phyloP scores from a whole-genome alignment of 2,329 filamentous ascomycete genomes.

The Setomelanomma holmii region DNA sequence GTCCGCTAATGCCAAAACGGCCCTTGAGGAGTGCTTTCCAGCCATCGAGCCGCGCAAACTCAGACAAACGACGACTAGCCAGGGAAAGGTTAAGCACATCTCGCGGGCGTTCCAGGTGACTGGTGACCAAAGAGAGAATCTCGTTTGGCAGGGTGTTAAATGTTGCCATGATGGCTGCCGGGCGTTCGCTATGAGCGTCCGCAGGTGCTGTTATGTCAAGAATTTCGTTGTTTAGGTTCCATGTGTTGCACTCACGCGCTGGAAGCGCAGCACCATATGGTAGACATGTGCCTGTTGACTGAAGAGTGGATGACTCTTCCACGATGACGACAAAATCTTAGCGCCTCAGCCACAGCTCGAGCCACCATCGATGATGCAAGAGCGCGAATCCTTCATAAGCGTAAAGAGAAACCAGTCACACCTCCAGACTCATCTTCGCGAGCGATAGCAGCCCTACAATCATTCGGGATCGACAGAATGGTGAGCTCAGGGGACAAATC shows the following conservation, averaged over 20 bases:
- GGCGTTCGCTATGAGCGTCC: neutral
- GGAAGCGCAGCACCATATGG: neutral
- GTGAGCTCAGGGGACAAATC: neutral
- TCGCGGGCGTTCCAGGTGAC: conserved; percentile 35
- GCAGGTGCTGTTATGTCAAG: neutral
- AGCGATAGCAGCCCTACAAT: neutral
- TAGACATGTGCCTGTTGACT: conserved; percentile 8
- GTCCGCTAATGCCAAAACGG: conserved; percentile 32
- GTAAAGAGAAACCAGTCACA: neutral
- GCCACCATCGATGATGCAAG: conserved; percentile 4
- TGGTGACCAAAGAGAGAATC: conserved; percentile 39
- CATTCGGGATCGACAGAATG: neutral
- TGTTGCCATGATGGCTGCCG: conserved; percentile 20
- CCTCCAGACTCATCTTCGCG: neutral
- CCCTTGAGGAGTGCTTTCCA: conserved; percentile 45
- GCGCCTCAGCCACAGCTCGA: conserved; percentile 8
- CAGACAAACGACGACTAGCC: conserved; percentile 27
- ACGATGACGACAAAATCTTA: conserved; percentile 28
- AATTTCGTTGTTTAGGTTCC: neutral
- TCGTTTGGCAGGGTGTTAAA: conserved; percentile 42
- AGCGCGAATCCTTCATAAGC: neutral
- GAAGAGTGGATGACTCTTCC: conserved; percentile 17
- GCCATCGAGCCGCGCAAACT: conserved; percentile 39
- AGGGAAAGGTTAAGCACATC: conserved; percentile 36
- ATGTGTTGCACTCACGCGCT: neutral